Evolutionary conservation across 1,284 basidiomycete species (phyloP).

Genomic region (Ceratobasidium sp.): DNA sequence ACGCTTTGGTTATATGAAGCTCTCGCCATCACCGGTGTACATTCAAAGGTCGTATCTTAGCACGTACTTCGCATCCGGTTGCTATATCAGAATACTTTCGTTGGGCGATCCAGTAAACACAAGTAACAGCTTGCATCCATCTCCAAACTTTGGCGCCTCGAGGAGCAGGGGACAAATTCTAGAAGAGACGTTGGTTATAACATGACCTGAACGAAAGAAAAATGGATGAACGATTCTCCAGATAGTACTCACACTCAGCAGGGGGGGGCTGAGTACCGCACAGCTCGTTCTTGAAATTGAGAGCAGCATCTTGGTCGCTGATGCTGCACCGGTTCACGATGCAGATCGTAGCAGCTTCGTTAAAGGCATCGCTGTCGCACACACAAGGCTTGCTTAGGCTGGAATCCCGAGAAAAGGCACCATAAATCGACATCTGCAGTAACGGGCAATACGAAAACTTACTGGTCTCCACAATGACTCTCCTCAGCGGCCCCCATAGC

Average conservation of each 20-base stretch:
- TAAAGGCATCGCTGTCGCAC: background rate
- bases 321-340: background rate
- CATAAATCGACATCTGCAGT: background rate
- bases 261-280: too few species aligned
- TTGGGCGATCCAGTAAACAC: background rate
- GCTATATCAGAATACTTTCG: background rate
- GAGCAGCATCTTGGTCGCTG: background rate
- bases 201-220: background rate
- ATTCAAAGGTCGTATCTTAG: background rate
- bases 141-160: background rate
- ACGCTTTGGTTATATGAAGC: too few species aligned
- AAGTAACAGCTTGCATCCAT: background rate
- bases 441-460: background rate
- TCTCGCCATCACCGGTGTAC: too few species aligned
- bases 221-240: background rate
- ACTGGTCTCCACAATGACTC: background rate
- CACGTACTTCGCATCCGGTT: background rate
- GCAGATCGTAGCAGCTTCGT: background rate
- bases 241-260: background rate
- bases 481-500: background rate
- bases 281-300: background rate
- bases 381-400: slow-evolving; percentile 8
- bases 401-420: too few species aligned
- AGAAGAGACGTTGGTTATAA: background rate
- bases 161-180: background rate